Conservation (phyloP, 176 grass and related monocot genomes). For the Aegilops tauschii region DNA sequence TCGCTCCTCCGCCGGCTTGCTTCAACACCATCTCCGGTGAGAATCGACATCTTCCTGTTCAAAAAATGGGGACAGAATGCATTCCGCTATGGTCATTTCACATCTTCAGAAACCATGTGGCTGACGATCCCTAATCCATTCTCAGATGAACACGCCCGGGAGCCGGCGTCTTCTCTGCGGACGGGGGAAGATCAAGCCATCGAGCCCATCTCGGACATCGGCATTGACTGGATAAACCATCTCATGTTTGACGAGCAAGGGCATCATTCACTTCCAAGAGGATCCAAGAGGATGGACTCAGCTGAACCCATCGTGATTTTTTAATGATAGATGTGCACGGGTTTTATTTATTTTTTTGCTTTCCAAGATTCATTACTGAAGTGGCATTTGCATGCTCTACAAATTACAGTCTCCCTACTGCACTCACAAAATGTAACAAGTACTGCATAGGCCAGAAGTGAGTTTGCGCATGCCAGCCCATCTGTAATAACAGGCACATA, state of each 20-base stretch:
- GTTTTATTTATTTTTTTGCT: background rate
- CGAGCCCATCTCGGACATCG: constrained; percentile 30
- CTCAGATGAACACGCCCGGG: constrained; percentile 55
- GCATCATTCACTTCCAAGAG: background rate
- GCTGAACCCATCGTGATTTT: background rate
- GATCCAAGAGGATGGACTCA: background rate
- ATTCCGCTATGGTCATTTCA: background rate
- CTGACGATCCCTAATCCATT: background rate
- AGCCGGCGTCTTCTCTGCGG: background rate
- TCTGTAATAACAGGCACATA: background rate
- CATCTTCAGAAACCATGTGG: background rate
- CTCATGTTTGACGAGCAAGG: constrained; percentile 18
- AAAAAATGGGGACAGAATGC: no score
- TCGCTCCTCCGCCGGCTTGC: constrained; percentile 32
- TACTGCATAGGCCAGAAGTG: background rate
- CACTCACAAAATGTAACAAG: background rate
- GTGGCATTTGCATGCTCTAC: background rate
- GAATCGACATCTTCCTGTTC: background rate
- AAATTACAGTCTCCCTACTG: background rate
- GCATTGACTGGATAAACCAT: constrained; percentile 32
- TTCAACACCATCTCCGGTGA: constrained; percentile 50
- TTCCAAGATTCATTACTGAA: background rate
- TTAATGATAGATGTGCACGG: background rate
- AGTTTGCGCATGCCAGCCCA: background rate
- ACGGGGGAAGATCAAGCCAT: constrained; percentile 6